phyloP scores from a whole-genome alignment of 176 grass and related monocot species.

The Sorghum bicolor region Sorghum_bicolor_NCBIv3 NC_012871.2:68756001-68756500 shows the following conservation, averaged over 20 bases:
- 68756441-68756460: slow-evolving; percentile 18
- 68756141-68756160: slow-evolving; percentile 53
- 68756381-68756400: slow-evolving; percentile 29
- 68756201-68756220: slow-evolving; percentile 45
- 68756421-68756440: not conserved
- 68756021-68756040: slow-evolving; percentile 41
- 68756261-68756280: not conserved
- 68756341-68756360: slow-evolving; percentile 56
- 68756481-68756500: slow-evolving; percentile 54
- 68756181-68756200: slow-evolving; percentile 33
- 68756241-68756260: not conserved
- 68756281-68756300: no score
- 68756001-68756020: slow-evolving; percentile 46
- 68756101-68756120: slow-evolving; percentile 28
- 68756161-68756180: slow-evolving; percentile 48
- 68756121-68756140: slow-evolving; percentile 49
- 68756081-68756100: slow-evolving; percentile 18
- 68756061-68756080: not conserved
- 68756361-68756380: slow-evolving; percentile 31
- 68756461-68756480: slow-evolving; percentile 28
- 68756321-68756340: not conserved
- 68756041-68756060: slow-evolving; percentile 14
- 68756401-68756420: slow-evolving; percentile 45
- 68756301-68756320: not conserved
- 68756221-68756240: slow-evolving; percentile 40